Percentiles rank a stretch among this genome's conserved stretches.
Evolutionary conservation across 331 rosid species (phyloP).

Genomic region (Malus hybrid): DNA sequence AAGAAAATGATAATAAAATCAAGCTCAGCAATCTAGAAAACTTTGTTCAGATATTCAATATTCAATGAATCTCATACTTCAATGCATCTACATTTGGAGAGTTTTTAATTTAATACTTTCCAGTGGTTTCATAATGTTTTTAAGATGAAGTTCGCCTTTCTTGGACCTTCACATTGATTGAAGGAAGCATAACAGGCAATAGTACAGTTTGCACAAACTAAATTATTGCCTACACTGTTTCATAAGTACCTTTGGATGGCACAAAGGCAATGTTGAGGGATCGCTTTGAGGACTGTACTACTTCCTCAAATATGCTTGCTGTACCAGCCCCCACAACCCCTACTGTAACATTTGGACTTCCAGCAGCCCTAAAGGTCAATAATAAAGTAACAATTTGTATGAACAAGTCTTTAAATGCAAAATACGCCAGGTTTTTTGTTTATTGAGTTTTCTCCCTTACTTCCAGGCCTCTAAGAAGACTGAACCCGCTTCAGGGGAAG

Average conservation of each 20-base stretch:
- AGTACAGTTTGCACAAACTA: slow-evolving; percentile 2
- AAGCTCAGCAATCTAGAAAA: not conserved
- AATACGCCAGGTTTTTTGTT: slow-evolving; percentile 8
- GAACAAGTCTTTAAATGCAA: not conserved
- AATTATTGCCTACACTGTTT: not conserved
- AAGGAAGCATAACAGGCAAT: not conserved
- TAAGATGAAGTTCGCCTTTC: not conserved
- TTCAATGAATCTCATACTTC: not conserved
- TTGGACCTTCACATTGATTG: not conserved
- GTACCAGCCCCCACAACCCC: slow-evolving; percentile 97
- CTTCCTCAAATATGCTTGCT: slow-evolving; percentile 72
- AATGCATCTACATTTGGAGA: not conserved
- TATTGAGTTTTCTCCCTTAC: slow-evolving; percentile 45
- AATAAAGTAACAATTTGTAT: not conserved
- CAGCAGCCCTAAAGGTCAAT: slow-evolving; percentile 63
- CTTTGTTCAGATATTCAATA: not conserved
- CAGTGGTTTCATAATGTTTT: not conserved
- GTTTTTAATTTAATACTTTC: not conserved
- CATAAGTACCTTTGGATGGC: slow-evolving; percentile 76
- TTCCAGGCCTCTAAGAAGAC: slow-evolving; percentile 96
- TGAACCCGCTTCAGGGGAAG: slow-evolving; percentile 94
- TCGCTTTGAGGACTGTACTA: slow-evolving; percentile 38
- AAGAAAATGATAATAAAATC: not conserved
- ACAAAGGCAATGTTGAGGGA: slow-evolving; percentile 69
- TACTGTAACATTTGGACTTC: slow-evolving; percentile 62